phyloP scores from a whole-genome alignment of 352 stramenopile genomes.

The Thalassiosira hispida region DNA sequence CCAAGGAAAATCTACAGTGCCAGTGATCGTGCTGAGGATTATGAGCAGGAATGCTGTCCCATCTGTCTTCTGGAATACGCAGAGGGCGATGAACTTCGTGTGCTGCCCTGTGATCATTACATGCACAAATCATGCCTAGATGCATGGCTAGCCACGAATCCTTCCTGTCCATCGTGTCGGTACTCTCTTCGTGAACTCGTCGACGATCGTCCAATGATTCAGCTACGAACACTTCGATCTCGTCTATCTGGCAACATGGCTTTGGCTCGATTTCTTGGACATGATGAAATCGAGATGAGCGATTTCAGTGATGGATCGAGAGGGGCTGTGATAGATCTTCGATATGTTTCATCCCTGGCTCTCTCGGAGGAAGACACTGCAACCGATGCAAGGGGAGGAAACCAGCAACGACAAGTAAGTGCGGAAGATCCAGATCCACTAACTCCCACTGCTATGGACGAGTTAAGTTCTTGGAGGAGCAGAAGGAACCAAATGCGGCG shows the following conservation, averaged over 20 bases:
- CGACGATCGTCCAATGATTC: slow-evolving; percentile 57
- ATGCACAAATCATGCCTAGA: slow-evolving; percentile 94
- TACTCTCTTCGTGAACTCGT: slow-evolving; percentile 57
- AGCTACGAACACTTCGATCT: slow-evolving; percentile 50
- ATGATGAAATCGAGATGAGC: slow-evolving; percentile 48
- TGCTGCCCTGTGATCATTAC: slow-evolving; percentile 92
- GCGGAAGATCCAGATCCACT: slow-evolving; percentile 7
- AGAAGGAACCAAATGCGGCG: slow-evolving; percentile 27
- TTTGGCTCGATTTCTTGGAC: slow-evolving; percentile 42
- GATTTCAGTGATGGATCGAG: slow-evolving; percentile 7
- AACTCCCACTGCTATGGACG: slow-evolving; percentile 19
- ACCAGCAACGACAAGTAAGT: background rate
- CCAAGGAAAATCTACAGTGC: slow-evolving; percentile 59
- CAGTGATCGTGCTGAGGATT: slow-evolving; percentile 32
- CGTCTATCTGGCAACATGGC: slow-evolving; percentile 19
- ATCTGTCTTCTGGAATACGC: slow-evolving; percentile 92
- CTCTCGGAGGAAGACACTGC: slow-evolving; percentile 40
- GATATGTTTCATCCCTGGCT: slow-evolving; percentile 33
- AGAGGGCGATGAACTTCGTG: slow-evolving; percentile 91
- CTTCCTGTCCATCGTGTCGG: slow-evolving; percentile 87
- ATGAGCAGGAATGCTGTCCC: slow-evolving; percentile 86
- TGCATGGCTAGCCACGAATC: slow-evolving; percentile 91
- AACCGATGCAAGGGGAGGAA: slow-evolving; percentile 4
- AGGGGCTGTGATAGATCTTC: slow-evolving; percentile 31
- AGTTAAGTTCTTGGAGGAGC: slow-evolving; percentile 34